Conservation (phyloP, 805 yeast genomes). For the Blastobotrys terrestris region DNA sequence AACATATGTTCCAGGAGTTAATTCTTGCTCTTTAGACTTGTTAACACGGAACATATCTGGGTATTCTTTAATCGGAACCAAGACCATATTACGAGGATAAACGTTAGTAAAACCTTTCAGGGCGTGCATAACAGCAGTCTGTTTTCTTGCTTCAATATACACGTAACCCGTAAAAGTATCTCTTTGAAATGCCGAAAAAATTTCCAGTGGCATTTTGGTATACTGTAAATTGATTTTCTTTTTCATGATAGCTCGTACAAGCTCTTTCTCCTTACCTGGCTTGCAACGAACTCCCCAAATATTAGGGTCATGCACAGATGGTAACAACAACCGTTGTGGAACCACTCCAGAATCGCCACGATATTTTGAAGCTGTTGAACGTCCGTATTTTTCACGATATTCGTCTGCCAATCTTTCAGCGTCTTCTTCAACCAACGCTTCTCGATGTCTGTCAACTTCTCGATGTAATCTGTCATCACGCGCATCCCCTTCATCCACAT, state of each 20-base stretch:
- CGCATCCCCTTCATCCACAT: conserved; percentile 51
- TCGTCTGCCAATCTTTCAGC: conserved; percentile 92
- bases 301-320: conserved; percentile 93
- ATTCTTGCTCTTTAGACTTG: conserved; percentile 77
- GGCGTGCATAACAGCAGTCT: conserved; percentile 86
- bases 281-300: conserved; percentile 94
- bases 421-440: conserved; percentile 84
- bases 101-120: conserved; percentile 86
- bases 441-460: conserved; percentile 69
- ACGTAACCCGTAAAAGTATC: conserved; percentile 89
- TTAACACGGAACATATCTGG: conserved; percentile 89
- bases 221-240: conserved; percentile 74
- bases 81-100: conserved; percentile 62
- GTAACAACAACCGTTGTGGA: conserved; percentile 87
- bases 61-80: conserved; percentile 93
- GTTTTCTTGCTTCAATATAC: conserved; percentile 89
- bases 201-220: conserved; percentile 72
- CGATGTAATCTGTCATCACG: conserved; percentile 78
- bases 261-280: conserved; percentile 87
- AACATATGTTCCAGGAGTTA: conserved; percentile 89
- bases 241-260: conserved; percentile 77
- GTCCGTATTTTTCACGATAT: conserved; percentile 86
- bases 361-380: conserved; percentile 71
- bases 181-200: conserved; percentile 86
- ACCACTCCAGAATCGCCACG: conserved; percentile 82